phyloP scores from a whole-genome alignment of 768 basidiomycete genomes.

The Tulasnella sp. region DNA sequence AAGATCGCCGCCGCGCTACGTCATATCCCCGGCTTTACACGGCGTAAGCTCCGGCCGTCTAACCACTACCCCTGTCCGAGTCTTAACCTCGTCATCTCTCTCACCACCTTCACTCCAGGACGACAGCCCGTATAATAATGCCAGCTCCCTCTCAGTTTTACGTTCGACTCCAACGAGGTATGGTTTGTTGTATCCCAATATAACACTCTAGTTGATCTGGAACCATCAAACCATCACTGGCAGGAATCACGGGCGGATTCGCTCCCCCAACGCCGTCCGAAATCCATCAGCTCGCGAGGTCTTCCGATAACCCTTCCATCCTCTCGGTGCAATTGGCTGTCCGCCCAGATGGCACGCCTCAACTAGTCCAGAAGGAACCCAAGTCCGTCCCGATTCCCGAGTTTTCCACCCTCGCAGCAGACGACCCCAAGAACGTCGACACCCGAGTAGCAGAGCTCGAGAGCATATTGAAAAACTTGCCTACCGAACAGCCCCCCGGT shows the following conservation, averaged over 20 bases:
- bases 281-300: conserved; percentile 45
- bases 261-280: conserved; percentile 56
- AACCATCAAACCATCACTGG: background rate
- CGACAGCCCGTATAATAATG: background rate
- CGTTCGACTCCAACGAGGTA: conserved; percentile 4
- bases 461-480: conserved; percentile 49
- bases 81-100: background rate
- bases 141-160: background rate
- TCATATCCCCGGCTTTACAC: too few relatives aligned
- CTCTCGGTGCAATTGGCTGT: conserved; percentile 43
- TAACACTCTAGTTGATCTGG: background rate
- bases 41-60: too few relatives aligned
- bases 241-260: conserved; percentile 73
- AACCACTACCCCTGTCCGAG: too few relatives aligned
- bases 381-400: conserved; percentile 30
- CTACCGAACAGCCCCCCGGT: conserved; percentile 40
- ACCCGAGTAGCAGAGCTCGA: conserved; percentile 52
- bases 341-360: conserved; percentile 44
- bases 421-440: conserved; percentile 30
- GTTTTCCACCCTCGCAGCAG: background rate
- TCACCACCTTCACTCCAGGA: background rate
- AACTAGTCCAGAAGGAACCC: conserved; percentile 37
- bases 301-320: conserved; percentile 30
- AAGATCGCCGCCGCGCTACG: too few relatives aligned
- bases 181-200: background rate